phyloP scores from a whole-genome alignment of 2,329 filamentous ascomycete genomes.

The Xylaria arbuscula region DNA sequence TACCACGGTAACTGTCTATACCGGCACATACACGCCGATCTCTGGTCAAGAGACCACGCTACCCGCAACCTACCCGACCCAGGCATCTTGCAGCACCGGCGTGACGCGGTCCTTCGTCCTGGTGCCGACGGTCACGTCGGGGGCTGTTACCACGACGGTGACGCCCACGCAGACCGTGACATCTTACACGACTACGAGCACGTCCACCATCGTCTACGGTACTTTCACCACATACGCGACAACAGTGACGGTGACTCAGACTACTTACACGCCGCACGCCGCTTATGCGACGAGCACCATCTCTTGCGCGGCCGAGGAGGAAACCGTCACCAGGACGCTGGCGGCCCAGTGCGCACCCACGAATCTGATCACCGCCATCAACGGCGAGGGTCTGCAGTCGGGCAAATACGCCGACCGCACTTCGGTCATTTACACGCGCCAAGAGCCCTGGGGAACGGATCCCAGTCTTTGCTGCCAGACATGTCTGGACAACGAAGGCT shows the following conservation, averaged over 20 bases:
- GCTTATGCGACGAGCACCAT: slow-evolving; percentile 19
- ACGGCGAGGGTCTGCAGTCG: slow-evolving; percentile 39
- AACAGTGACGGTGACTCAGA: slow-evolving; percentile 13
- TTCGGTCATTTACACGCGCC: slow-evolving; percentile 35
- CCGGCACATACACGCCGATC: slow-evolving; percentile 30
- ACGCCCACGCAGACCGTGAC: slow-evolving; percentile 29
- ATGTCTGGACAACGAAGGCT: slow-evolving; percentile 44
- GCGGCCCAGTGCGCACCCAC: slow-evolving; percentile 26
- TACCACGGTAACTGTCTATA: slow-evolving; percentile 29
- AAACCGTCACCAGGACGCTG: slow-evolving; percentile 31
- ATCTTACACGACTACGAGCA: slow-evolving; percentile 16
- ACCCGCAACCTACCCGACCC: slow-evolving; percentile 15
- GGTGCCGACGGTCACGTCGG: slow-evolving; percentile 26
- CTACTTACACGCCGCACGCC: slow-evolving; percentile 23
- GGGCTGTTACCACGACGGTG: slow-evolving; percentile 21
- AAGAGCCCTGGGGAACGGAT: slow-evolving; percentile 38
- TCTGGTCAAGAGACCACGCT: slow-evolving; percentile 26
- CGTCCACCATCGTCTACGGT: slow-evolving; percentile 15
- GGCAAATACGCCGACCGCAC: slow-evolving; percentile 36
- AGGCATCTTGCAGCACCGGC: slow-evolving; percentile 18
- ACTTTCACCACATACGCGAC: slow-evolving; percentile 19
- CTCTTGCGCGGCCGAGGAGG: background rate
- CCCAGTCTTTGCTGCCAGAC: slow-evolving; percentile 44
- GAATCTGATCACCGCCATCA: slow-evolving; percentile 41
- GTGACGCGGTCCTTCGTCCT: slow-evolving; percentile 5